Evolutionary conservation across 164 flowering plant genomes (phyloP), one percentile per base, ranked within the genome.

Genomic region (Protea cynaroides): DNA sequence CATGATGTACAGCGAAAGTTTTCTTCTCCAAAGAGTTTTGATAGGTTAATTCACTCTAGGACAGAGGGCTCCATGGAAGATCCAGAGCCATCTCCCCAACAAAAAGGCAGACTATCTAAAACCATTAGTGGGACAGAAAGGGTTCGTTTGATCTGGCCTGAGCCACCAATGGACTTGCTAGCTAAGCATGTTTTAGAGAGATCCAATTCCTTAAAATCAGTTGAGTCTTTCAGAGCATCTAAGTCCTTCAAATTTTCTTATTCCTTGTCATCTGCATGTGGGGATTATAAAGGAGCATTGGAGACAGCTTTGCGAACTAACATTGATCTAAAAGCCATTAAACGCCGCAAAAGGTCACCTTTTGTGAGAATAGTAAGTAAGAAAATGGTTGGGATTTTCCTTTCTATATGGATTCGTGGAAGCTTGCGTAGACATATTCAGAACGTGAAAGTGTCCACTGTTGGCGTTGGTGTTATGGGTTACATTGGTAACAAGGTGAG

Each of bases 391-490:
- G 97, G 99, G 11, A 61, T 92, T 63, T 95, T 89, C 65, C 78
- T 95, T 56, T 78, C 92, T 21, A 61, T 95, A 70, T 95, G 99
- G 99, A 96, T 92, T 49, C 91, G 93, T 25, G 83, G 96, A 76
- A 81, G 82, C 72, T 77, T 95, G 76, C 83, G 97, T 24, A 84
- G 68, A 77, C 97, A 88, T 71, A 85, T 95, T 62, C 87, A 80
- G 59, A 92, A 95, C 65, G 9, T 95, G 59, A 86, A 78, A 69
- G 91, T 95, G 55, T 92, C 96, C 29, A 83, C 94, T 55, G 99
- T 92, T 76, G 97, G 99, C 55, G 97, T 95, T 65, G 99, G 99
- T 75, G 88, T 79, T 22, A 88, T 95, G 97, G 99, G 99, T 68
- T 92, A 84, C 74, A 88, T 90, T 34, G 97, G 99, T 40, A 95